Evolutionary conservation across 2,329 filamentous ascomycete species (phyloP).

Genomic region (Aspergillus terreus): DNA sequence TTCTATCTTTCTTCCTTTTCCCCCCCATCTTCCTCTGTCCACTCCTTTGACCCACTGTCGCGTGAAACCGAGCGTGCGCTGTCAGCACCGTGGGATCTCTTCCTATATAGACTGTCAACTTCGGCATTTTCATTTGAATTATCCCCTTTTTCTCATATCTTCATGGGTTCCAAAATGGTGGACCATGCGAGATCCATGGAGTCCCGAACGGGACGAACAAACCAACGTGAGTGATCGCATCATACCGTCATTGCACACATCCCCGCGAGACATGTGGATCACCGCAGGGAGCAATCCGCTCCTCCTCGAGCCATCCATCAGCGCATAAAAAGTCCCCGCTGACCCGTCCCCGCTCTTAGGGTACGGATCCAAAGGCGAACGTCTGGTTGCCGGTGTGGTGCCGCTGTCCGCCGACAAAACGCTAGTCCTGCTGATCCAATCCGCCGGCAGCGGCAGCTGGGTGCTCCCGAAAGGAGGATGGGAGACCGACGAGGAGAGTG

Average conservation of each 20-base stretch:
- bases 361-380: constrained; percentile 87
- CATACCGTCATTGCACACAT: background rate
- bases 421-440: constrained; percentile 90
- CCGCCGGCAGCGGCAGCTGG: constrained; percentile 86
- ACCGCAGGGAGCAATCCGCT: too few species aligned
- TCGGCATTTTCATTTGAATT: background rate
- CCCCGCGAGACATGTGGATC: constrained; percentile 11
- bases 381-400: constrained; percentile 91
- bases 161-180: constrained; percentile 27
- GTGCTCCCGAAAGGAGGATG: constrained; percentile 97
- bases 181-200: constrained; percentile 45
- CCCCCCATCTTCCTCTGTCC: constrained; percentile 6
- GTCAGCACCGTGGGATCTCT: constrained; percentile 4
- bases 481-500: constrained; percentile 89
- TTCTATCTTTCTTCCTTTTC: constrained; percentile 3
- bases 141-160: constrained; percentile 7
- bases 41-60: constrained; percentile 15
- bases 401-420: constrained; percentile 81
- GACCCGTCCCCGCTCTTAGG: constrained; percentile 51
- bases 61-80: constrained; percentile 12
- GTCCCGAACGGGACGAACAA: constrained; percentile 45
- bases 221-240: constrained; percentile 44
- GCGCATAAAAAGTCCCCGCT: constrained; percentile 11
- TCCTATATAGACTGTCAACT: background rate
- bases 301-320: background rate